Evolutionary conservation across 2,329 filamentous ascomycete species (phyloP), one percentile per base, ranked within the genome.

Genomic region (Verticillium albo-atrum): DNA sequence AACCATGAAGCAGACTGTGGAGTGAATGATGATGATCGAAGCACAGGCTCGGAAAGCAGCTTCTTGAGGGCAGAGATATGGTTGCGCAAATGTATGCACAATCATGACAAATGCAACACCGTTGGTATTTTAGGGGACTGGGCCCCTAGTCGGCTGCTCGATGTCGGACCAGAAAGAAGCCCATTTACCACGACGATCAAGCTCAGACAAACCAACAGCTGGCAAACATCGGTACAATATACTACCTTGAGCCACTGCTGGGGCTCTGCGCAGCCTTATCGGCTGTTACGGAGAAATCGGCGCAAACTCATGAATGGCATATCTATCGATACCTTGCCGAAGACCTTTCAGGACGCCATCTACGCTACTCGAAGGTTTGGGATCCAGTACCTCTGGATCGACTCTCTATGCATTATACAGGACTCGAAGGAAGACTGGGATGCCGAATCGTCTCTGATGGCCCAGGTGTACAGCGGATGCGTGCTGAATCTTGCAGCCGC

Each of bases 381-480:
- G 0, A 58, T 67, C 9, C 52, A 27, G 2, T 66, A 63, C 28
- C 53, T 67, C 1, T 65, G 65, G 65, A 62, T 66, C 27, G 65
- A 66, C 42, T 59, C 57, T 6, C 56, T 63, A 3, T 67, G 63
- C 32, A 65, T 67, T 14, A 47, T 65, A 7, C 62, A 67, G 26
- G 59, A 67, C 25, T 37, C 32, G 20, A 26, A 42, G 54, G 54
- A 26, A 14, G 54, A 55, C 32, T 55, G 54, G 54, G 32, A 37
- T 10, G 9, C 17, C 3, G 54, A 55, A 23, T 37, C 54, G 17
- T 15, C n/a, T 17, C n/a, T 37, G 34, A 55, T 55, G 54, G 20
- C n/a, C 54, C 6, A 17, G 15, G 26, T 47, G n/a, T 55, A 55
- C 32, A 17, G 32, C 15, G 28, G 30, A 32, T 32, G 30, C 30